A percentile compares a stretch with the other conserved stretches of the same genome.
Evolutionary conservation across 2,329 filamentous ascomycete genomes (phyloP).

Genomic region (Hypoxylon sp.): DNA sequence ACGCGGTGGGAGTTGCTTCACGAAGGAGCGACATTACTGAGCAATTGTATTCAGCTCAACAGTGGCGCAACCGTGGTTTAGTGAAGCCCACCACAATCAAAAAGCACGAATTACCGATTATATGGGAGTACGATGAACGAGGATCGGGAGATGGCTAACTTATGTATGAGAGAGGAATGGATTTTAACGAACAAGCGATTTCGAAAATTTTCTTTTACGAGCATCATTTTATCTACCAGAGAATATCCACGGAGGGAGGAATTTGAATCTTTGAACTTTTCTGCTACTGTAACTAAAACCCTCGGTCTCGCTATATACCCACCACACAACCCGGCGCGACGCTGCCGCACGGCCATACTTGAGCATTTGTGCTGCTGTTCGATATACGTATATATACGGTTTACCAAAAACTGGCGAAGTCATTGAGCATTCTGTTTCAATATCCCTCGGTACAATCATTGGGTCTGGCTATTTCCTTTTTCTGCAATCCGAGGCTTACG

Average conservation of each 20-base stretch:
- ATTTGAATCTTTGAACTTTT: slow-evolving; percentile 37
- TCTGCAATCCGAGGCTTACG: slow-evolving; percentile 1
- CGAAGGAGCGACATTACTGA: slow-evolving; percentile 85
- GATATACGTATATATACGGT: slow-evolving; percentile 37
- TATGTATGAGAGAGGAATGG: slow-evolving; percentile 36
- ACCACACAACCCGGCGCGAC: slow-evolving; percentile 42
- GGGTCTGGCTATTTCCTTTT: slow-evolving; percentile 12
- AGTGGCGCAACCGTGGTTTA: slow-evolving; percentile 48
- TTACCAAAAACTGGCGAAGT: slow-evolving; percentile 34
- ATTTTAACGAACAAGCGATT: slow-evolving; percentile 37
- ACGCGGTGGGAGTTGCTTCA: slow-evolving; percentile 93
- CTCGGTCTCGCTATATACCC: slow-evolving; percentile 50
- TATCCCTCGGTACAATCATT: slow-evolving; percentile 13
- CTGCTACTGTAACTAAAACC: slow-evolving; percentile 44
- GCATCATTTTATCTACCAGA: slow-evolving; percentile 35
- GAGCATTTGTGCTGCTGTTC: slow-evolving; percentile 30
- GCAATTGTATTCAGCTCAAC: slow-evolving; percentile 80
- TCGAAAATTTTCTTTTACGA: slow-evolving; percentile 36
- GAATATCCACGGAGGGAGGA: slow-evolving; percentile 30
- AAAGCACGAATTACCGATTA: slow-evolving; percentile 17
- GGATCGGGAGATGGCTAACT: slow-evolving; percentile 32
- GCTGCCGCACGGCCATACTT: slow-evolving; percentile 24
- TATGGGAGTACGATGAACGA: slow-evolving; percentile 34
- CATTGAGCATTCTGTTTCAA: slow-evolving; percentile 18
- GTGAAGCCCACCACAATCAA: slow-evolving; percentile 3